Percentiles rank a stretch among this genome's conserved stretches.
These are phyloP conservation scores for Paraconiothyrium sp. DNA, from an alignment of 2,329 filamentous ascomycete species.

Conservation along the genomic window DNA sequence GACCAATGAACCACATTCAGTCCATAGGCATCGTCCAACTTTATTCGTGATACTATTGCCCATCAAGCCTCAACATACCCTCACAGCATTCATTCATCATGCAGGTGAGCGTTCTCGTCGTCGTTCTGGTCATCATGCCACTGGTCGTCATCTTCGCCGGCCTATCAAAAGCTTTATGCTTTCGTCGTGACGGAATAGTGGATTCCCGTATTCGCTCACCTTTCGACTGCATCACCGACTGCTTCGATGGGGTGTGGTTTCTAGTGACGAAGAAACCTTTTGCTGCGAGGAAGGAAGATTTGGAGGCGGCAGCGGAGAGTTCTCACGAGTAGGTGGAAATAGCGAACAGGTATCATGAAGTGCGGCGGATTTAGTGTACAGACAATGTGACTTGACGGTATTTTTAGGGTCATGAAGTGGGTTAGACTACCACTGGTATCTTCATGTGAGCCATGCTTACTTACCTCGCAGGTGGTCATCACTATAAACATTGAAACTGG, in stretches of 20 bases:
- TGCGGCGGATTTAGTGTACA: too few species aligned
- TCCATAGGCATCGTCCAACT: too few species aligned
- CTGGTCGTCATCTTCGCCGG: not conserved
- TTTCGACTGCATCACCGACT: slow-evolving; percentile 1
- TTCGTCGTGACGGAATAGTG: slow-evolving; percentile 5
- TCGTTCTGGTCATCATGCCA: not conserved
- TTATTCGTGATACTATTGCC: not conserved
- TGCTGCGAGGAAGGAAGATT: not conserved
- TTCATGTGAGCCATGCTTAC: too few species aligned
- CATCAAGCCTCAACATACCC: not conserved
- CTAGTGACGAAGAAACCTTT: not conserved
- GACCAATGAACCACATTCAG: not conserved
- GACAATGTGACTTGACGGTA: too few species aligned
- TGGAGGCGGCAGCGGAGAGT: not conserved
- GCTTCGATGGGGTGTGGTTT: slow-evolving; percentile 1
- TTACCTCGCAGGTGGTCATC: too few species aligned
- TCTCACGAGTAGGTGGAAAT: not conserved
- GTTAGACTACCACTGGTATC: too few species aligned
- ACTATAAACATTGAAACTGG: too few species aligned
- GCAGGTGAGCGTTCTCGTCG: not conserved
- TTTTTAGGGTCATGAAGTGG: too few species aligned
- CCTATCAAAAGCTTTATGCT: not conserved
- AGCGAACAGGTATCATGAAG: too few species aligned
- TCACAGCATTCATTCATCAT: not conserved
- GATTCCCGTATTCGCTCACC: slow-evolving; percentile 4